phyloP scores from a whole-genome alignment of 805 yeast genomes.

The Candida sithepensis region DNA sequence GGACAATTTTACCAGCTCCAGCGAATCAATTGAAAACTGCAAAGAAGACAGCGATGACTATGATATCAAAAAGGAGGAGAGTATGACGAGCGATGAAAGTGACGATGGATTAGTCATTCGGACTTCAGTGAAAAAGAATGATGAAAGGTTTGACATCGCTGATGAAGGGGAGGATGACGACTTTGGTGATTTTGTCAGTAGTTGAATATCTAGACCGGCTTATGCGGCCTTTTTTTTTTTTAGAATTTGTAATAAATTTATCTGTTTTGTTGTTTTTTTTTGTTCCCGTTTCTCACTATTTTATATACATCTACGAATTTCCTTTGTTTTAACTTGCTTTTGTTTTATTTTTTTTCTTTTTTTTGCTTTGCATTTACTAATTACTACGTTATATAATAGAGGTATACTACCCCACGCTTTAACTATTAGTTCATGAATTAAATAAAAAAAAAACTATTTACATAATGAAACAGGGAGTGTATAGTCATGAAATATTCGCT shows the following conservation, averaged over 20 bases:
- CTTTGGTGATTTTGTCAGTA: conserved; percentile 29
- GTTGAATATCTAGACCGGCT: conserved; percentile 1
- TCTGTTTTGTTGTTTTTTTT: not conserved
- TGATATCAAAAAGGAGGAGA: conserved; percentile 1
- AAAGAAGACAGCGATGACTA: conserved; percentile 8
- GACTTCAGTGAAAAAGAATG: not conserved
- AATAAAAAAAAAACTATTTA: not conserved
- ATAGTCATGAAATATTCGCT: too few species aligned
- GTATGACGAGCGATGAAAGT: not conserved
- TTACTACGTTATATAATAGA: too few species aligned
- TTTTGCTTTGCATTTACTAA: too few species aligned
- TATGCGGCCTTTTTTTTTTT: not conserved
- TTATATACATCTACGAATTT: too few species aligned
- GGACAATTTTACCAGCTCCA: conserved; percentile 7
- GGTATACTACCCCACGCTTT: too few species aligned
- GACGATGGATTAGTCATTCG: conserved; percentile 2
- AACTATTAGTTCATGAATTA: too few species aligned
- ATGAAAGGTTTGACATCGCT: conserved; percentile 4
- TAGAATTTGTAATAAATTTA: not conserved
- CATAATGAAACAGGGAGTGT: not conserved
- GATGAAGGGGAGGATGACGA: conserved; percentile 16
- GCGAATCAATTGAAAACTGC: not conserved
- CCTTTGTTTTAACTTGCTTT: too few species aligned
- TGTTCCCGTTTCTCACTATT: too few species aligned
- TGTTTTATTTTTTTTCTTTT: too few species aligned